Evolutionary conservation across 495 filamentous ascomycete species (phyloP).

Genomic region (Chaetomium cochliodes): DNA sequence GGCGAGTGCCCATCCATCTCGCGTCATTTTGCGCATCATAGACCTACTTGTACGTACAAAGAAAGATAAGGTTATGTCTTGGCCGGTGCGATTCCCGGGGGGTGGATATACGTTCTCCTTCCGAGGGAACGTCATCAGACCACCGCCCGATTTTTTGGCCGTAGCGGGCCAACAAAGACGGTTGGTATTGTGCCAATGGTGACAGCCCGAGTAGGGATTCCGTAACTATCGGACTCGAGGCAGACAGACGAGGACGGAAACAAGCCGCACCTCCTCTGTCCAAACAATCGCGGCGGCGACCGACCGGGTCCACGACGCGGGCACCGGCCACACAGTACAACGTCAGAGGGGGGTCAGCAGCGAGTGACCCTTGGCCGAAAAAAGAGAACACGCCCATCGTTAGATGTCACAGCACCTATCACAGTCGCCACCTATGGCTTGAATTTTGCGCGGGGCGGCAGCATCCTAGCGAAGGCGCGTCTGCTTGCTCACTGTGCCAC

Average conservation of each 20-base stretch:
- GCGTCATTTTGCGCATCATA: conserved; percentile 1
- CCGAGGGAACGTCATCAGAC: conserved; percentile 12
- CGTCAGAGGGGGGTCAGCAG: neutral
- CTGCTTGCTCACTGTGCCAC: conserved; percentile 7
- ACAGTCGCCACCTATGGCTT: conserved; percentile 4
- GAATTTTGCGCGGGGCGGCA: neutral
- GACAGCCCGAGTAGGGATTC: neutral
- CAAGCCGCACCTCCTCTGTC: neutral
- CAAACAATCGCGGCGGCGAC: neutral
- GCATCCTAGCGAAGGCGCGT: neutral
- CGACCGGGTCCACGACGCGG: neutral
- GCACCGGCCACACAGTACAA: neutral
- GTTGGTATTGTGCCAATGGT: conserved; percentile 2
- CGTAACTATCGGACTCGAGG: neutral
- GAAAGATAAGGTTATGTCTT: conserved; percentile 6
- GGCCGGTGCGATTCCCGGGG: neutral
- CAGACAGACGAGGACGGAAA: neutral
- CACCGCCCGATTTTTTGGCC: neutral
- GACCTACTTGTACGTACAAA: neutral
- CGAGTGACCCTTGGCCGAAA: neutral
- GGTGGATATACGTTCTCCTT: neutral
- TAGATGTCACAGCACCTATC: conserved; percentile 1
- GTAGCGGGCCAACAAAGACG: neutral
- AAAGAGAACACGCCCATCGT: neutral
- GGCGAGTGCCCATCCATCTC: neutral